phyloP scores from a whole-genome alignment of 176 grass and related monocot genomes.

The Cenchrus americanus region DNA sequence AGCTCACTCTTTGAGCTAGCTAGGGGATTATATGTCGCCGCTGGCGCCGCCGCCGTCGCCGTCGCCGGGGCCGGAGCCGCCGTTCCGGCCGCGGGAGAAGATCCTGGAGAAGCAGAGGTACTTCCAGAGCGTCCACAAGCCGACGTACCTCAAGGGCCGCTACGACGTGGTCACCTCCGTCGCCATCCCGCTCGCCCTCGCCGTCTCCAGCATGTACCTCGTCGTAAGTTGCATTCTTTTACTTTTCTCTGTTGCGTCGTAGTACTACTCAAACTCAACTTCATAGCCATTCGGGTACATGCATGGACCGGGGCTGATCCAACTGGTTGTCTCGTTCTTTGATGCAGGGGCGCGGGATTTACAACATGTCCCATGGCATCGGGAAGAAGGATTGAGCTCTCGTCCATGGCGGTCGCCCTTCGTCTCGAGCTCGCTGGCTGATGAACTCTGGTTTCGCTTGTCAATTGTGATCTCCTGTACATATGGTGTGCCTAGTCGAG shows the following conservation, averaged over 20 bases:
- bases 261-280: too few species aligned
- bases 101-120: constrained; percentile 63
- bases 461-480: not conserved
- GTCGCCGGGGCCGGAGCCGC: constrained; percentile 52
- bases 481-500: not conserved
- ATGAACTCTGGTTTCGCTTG: not conserved
- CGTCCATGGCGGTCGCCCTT: not conserved
- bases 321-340: not conserved
- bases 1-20: not conserved
- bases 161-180: constrained; percentile 73
- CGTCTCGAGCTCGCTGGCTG: not conserved
- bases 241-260: too few species aligned
- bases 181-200: constrained; percentile 71
- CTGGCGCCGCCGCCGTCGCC: constrained; percentile 4
- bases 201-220: constrained; percentile 64
- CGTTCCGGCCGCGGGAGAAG: constrained; percentile 73
- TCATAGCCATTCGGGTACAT: not conserved
- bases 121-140: constrained; percentile 67
- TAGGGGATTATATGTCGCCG: not conserved
- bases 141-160: constrained; percentile 74
- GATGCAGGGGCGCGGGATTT: constrained; percentile 69
- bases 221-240: constrained; percentile 42
- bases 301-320: not conserved
- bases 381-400: constrained; percentile 61
- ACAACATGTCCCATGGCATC: constrained; percentile 73